Percentiles rank a stretch among this genome's conserved stretches.
Evolutionary conservation across 345 rosid genomes (phyloP).

Genomic region (Aegle marmelos): DNA sequence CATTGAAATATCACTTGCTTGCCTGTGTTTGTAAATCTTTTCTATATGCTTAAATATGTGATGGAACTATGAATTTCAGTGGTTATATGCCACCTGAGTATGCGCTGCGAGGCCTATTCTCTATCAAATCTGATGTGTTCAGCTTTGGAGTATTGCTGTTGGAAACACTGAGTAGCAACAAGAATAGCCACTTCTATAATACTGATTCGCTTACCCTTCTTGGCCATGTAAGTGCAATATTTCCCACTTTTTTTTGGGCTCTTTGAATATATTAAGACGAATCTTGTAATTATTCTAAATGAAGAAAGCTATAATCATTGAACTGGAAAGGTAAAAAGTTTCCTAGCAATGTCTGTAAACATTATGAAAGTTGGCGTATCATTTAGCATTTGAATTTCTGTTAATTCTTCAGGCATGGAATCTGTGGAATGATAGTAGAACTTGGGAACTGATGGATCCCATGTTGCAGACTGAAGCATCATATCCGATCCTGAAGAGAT

Average conservation of each 20-base stretch:
- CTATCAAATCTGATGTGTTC: neutral
- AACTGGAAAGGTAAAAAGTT: too few relatives aligned
- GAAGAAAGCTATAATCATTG: neutral
- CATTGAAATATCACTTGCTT: neutral
- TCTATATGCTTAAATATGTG: neutral
- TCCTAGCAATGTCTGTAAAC: too few relatives aligned
- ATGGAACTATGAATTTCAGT: neutral
- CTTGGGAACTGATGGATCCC: too few relatives aligned
- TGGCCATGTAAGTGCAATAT: constrained; percentile 13
- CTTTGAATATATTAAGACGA: neutral
- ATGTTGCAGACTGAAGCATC: too few relatives aligned
- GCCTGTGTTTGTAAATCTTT: neutral
- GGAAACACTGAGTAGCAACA: constrained; percentile 10
- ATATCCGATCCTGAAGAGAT: too few relatives aligned
- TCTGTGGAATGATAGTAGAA: too few relatives aligned
- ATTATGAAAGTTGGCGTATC: neutral
- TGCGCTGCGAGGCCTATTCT: neutral
- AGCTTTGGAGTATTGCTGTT: constrained; percentile 9
- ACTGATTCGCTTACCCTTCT: constrained; percentile 12
- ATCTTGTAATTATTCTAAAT: neutral
- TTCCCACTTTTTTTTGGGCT: neutral
- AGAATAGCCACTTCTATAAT: constrained; percentile 3
- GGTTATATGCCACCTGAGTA: constrained; percentile 16
- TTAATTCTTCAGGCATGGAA: too few relatives aligned
- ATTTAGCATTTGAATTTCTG: too few relatives aligned